A percentile compares a stretch with the other conserved stretches of the same genome.
phyloP scores from a whole-genome alignment of 192 early-diverging fungal species.

The Umbelopsis isabellina region DNA sequence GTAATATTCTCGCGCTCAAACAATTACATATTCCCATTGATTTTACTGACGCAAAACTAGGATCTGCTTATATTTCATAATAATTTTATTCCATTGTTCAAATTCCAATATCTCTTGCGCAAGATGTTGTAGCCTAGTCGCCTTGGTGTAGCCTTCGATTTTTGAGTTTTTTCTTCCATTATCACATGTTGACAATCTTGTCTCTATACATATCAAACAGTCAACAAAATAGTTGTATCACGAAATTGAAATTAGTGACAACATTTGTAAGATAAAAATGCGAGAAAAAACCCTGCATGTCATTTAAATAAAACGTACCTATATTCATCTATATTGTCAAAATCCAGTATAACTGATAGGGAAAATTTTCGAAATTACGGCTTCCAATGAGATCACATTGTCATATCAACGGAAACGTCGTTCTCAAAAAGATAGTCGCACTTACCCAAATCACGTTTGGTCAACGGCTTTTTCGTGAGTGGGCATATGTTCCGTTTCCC shows the following conservation, averaged over 20 bases:
- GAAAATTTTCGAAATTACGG: background rate
- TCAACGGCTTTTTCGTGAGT: constrained; percentile 87
- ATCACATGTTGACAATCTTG: constrained; percentile 23
- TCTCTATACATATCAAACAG: background rate
- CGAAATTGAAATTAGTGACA: too few relatives aligned
- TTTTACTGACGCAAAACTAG: background rate
- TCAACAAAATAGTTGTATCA: too few relatives aligned
- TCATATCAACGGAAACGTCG: background rate
- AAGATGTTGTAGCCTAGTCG: background rate
- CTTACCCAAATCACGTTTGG: constrained; percentile 80
- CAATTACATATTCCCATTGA: background rate
- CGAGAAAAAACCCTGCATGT: background rate
- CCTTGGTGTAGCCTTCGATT: background rate
- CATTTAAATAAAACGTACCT: constrained; percentile 31
- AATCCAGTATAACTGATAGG: constrained; percentile 49
- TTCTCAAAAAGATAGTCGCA: background rate
- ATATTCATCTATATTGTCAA: constrained; percentile 78
- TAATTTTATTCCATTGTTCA: background rate
- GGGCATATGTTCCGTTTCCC: constrained; percentile 84
- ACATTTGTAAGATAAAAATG: background rate
- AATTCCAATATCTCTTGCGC: background rate
- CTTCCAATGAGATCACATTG: background rate
- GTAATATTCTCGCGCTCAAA: constrained; percentile 9
- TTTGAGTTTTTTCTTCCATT: background rate
- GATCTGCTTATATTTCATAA: too few relatives aligned